These are phyloP conservation scores for Glycine soja DNA, from an alignment of 306 rosid species.

Conservation along the genomic window DNA sequence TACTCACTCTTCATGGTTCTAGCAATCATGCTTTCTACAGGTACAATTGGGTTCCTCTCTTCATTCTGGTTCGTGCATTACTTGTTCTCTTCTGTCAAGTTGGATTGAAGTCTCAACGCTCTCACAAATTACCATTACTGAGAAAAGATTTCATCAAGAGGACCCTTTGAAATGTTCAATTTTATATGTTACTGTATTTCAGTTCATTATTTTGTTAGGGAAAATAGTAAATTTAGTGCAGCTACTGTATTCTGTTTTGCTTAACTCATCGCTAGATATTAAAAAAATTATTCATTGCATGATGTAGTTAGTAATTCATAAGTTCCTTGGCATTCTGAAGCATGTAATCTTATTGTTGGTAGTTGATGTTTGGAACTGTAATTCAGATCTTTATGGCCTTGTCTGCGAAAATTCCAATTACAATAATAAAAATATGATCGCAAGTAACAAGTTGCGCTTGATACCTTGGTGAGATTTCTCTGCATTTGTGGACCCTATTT, in stretches of 20 bases:
- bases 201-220: constrained; percentile 45
- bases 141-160: constrained; percentile 25
- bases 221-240: constrained; percentile 43
- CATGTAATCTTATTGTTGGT: neutral
- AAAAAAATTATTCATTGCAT: constrained; percentile 25
- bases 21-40: constrained; percentile 81
- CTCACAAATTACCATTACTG: too few species aligned
- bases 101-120: constrained; percentile 57
- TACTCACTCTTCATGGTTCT: constrained; percentile 80
- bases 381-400: neutral
- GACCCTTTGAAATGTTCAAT: constrained; percentile 32
- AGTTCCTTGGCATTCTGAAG: constrained; percentile 11
- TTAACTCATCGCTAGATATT: constrained; percentile 52
- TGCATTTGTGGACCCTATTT: neutral
- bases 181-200: constrained; percentile 31
- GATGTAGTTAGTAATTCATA: neutral
- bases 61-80: constrained; percentile 86
- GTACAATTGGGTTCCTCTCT: constrained; percentile 83
- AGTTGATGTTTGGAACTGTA: constrained; percentile 7
- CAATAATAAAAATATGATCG: neutral
- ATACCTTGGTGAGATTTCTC: neutral
- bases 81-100: constrained; percentile 84
- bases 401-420: constrained; percentile 3
- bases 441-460: neutral
- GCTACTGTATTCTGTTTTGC: constrained; percentile 46